Percentiles rank a stretch among this genome's conserved stretches.
Evolutionary conservation across 768 basidiomycete genomes (phyloP).

Genomic region (Tricholoma furcatifolium): DNA sequence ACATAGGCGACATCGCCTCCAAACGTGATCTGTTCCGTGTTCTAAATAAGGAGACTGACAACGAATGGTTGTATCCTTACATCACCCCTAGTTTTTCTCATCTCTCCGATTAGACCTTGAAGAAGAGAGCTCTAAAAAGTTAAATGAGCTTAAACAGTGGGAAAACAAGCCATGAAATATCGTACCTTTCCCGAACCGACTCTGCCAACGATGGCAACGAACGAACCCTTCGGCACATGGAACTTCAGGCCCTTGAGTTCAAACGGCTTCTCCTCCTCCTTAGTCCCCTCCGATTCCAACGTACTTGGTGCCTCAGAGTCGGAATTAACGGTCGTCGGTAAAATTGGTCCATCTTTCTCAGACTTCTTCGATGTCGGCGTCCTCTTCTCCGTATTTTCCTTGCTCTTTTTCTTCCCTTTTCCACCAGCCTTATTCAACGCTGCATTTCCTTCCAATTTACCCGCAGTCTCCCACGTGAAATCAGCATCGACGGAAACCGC

Average conservation of each 20-base stretch:
- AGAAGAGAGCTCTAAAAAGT: conserved; percentile 49
- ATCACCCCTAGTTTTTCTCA: conserved; percentile 58
- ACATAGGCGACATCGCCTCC: conserved; percentile 57
- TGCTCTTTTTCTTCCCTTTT: conserved; percentile 12
- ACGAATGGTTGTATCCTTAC: conserved; percentile 26
- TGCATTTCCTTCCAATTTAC: conserved; percentile 13
- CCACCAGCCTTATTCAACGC: conserved; percentile 12
- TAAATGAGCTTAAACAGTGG: neutral
- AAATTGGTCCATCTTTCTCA: conserved; percentile 18
- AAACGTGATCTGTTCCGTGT: conserved; percentile 38
- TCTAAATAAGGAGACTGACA: neutral
- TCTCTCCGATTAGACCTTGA: conserved; percentile 62
- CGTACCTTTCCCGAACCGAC: conserved; percentile 72
- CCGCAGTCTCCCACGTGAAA: conserved; percentile 50
- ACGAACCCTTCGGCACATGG: conserved; percentile 49
- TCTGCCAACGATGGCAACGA: conserved; percentile 72
- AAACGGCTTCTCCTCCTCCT: conserved; percentile 47
- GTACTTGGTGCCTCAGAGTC: conserved; percentile 13
- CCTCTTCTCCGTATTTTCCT: conserved; percentile 16
- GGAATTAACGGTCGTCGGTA: conserved; percentile 20
- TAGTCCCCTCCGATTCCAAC: conserved; percentile 10
- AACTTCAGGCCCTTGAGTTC: conserved; percentile 46
- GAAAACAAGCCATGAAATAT: neutral
- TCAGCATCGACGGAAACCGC: conserved; percentile 50
- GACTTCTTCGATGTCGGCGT: conserved; percentile 7